Evolutionary conservation across 2,329 filamentous ascomycete genomes (phyloP), one percentile per base, ranked within the genome.

Genomic region (Ophiocordyceps robertsii): DNA sequence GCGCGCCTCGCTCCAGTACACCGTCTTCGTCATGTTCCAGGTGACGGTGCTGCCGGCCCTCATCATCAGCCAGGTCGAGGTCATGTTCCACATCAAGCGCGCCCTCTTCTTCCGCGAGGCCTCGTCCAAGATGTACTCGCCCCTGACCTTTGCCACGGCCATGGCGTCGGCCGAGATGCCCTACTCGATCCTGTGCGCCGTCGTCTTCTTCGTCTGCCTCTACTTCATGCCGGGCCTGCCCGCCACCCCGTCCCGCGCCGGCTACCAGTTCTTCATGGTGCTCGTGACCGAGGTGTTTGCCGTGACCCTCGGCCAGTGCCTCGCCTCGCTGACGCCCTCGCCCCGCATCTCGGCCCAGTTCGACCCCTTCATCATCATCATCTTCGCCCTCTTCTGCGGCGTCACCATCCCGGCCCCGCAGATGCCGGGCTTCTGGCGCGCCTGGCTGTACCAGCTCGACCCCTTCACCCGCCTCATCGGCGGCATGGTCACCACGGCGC

Each of bases 1-100:
- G 3, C 75, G 82, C 10, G 66, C 80, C 1, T 84, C 82, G 2
- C 71, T 95, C 5, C 88, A 95, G 61, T 84, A 92, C 67, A 80
- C 82, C 46, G 75, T 95, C 47, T 95, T 95, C 61, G 77, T 90
- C 61, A 84, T 92, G 59, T 95, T 95, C 74, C 86, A 93, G 59
- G 77, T 88, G 41, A 87, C 85, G 0, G 84, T 94, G 19, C 70
- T 95, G 24, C 86, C 87, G 0, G 84, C 84, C 1, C 69, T 93
- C 29, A 86, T 94, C 58, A 77, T 94, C 44, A 78, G 80, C 1
- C 86, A 93, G 55, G 82, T 93, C 42, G 83, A 94, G 60, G 56
- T 65, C 35, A 89, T 88, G 66, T 94, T 84, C 59, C 81, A 88
- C 55, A 68, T 89, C 53, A 80, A 82, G 47, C 77, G 87, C 37